Evolutionary conservation across 148 eudicot species (phyloP), one percentile per base, ranked within the genome.

Genomic region (Camellia japonica): DNA sequence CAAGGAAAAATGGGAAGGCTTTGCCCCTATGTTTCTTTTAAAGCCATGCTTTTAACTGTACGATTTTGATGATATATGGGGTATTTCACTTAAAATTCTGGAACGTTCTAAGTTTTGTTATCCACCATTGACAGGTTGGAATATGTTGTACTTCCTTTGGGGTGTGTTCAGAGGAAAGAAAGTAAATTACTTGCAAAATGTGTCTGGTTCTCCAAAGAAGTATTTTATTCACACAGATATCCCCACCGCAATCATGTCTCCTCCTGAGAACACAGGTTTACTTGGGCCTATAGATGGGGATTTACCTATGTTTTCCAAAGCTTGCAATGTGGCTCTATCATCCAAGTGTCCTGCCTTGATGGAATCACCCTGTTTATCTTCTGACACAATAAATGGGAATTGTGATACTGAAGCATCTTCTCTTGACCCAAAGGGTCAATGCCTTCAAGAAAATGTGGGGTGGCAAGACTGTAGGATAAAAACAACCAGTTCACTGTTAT

Each of bases 101-200:
- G 11, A 78, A 41, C 13, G 23, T 56, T 68, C 30, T 54, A 41
- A 77, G 49, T 76, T 80, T 73, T 68, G 46, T 69, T 49, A 56
- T 51, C 68, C 54, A 3, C 70, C 62, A 54, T 72, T 73, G 81
- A 80, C 92, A 95, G 98, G 98, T 85, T 95, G 98, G 98, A 95
- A 95, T 87, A 87, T 76, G 80, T 66, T 95, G 75, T 90, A 85
- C 82, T 95, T 90, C 81, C 85, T 95, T 56, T 95, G 98, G 98
- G 98, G 97, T 55, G 93, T 95, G 46, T 90, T 95, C 74, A 89
- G 92, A 82, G 93, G 89, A 74, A 89, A 88, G 87, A 92, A 71
- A 67, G 81, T 58, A 56, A 80, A 55, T 83, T 62, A 80, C 83
- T 73, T 78, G 82, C 93, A 84, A 74, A 80, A 78, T 38, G 67